Evolutionary conservation across 2,329 filamentous ascomycete genomes (phyloP).

Genomic region (Hypoxylon sp.): DNA sequence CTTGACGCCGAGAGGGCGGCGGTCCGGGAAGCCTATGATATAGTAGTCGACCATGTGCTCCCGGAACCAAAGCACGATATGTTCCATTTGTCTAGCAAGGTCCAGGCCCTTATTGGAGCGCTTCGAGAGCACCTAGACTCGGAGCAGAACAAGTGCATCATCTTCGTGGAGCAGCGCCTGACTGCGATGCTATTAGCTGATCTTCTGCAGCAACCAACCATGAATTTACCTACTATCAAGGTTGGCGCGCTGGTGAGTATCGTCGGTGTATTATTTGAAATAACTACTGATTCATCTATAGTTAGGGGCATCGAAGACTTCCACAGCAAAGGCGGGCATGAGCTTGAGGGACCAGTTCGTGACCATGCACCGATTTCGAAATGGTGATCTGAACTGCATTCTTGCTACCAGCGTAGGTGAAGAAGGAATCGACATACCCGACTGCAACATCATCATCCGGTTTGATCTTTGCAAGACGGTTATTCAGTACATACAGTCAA

Average conservation of each 20-base stretch:
- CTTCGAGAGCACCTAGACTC: slow-evolving; percentile 69
- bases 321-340: slow-evolving; percentile 65
- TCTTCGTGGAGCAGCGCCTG: slow-evolving; percentile 83
- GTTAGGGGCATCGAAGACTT: slow-evolving; percentile 54
- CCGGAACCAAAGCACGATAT: slow-evolving; percentile 41
- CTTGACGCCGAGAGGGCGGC: slow-evolving; percentile 44
- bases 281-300: slow-evolving; percentile 34
- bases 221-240: slow-evolving; percentile 64
- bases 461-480: slow-evolving; percentile 91
- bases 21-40: slow-evolving; percentile 64
- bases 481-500: slow-evolving; percentile 94
- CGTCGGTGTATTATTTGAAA: background rate
- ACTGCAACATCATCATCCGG: slow-evolving; percentile 72
- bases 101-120: slow-evolving; percentile 66
- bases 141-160: slow-evolving; percentile 74
- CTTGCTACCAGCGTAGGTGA: slow-evolving; percentile 73
- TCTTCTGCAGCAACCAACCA: slow-evolving; percentile 64
- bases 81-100: slow-evolving; percentile 73
- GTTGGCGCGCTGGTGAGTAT: slow-evolving; percentile 63
- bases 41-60: slow-evolving; percentile 63
- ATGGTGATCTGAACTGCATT: slow-evolving; percentile 67
- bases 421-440: slow-evolving; percentile 72
- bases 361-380: slow-evolving; percentile 71
- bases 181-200: slow-evolving; percentile 78
- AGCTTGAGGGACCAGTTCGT: slow-evolving; percentile 78